A percentile compares a stretch with the other conserved stretches of the same genome.
phyloP scores from a whole-genome alignment of 805 yeast species.

The Saccharomycopsis sp. region DNA sequence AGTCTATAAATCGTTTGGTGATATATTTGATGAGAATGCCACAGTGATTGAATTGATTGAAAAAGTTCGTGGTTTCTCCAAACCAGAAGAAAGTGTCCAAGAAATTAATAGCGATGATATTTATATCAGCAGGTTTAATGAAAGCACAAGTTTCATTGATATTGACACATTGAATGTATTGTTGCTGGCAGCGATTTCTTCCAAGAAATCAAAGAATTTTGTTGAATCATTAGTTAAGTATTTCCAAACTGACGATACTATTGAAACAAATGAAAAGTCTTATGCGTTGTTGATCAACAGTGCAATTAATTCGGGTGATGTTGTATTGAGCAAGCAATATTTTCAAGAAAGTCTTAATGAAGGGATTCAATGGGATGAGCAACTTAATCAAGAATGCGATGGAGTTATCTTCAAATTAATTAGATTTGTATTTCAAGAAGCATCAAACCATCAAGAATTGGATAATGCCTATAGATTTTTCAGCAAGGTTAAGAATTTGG shows the following conservation, averaged over 20 bases:
- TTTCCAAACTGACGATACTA: constrained; percentile 29
- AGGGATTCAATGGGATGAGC: constrained; percentile 39
- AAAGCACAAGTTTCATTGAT: constrained; percentile 10
- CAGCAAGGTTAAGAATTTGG: constrained; percentile 30
- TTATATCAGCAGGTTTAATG: background rate
- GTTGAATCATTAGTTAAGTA: constrained; percentile 22
- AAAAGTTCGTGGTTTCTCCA: background rate
- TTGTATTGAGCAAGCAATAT: constrained; percentile 27
- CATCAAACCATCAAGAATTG: constrained; percentile 1
- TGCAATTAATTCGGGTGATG: constrained; percentile 26
- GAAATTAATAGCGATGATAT: background rate
- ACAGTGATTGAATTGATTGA: constrained; percentile 4
- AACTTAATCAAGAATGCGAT: constrained; percentile 23
- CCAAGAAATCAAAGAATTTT: constrained; percentile 12
- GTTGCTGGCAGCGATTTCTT: constrained; percentile 6
- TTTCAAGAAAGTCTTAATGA: constrained; percentile 31
- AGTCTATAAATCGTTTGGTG: constrained; percentile 13
- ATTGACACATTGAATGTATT: constrained; percentile 11
- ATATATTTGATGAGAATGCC: background rate
- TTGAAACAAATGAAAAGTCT: constrained; percentile 32
- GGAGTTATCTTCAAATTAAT: constrained; percentile 24
- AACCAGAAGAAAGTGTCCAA: constrained; percentile 1
- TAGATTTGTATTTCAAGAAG: constrained; percentile 8
- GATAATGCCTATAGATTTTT: constrained; percentile 10
- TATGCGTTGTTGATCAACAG: constrained; percentile 32